Percentiles rank a stretch among this genome's conserved stretches.
These are phyloP conservation scores for Fusarium odoratissimum DNA, from an alignment of 2,329 filamentous ascomycete genomes.

Conservation along the genomic window DNA sequence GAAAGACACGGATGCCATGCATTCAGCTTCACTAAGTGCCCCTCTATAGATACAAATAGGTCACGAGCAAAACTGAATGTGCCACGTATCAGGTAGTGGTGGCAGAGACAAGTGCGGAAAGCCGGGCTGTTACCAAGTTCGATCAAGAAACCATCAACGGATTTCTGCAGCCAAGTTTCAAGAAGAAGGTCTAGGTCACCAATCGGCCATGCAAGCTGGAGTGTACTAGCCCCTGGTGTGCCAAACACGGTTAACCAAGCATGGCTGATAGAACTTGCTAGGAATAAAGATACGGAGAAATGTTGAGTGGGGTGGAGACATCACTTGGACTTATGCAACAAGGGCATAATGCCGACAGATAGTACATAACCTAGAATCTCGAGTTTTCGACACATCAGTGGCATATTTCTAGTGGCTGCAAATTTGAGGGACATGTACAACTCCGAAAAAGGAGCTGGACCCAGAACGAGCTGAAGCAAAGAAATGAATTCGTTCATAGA, in stretches of 20 bases:
- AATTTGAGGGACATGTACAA: accelerated
- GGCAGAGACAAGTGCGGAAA: not conserved
- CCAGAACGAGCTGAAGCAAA: accelerated
- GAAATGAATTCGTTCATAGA: accelerated
- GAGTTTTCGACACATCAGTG: accelerated
- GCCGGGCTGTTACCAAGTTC: accelerated
- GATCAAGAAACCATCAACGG: not conserved
- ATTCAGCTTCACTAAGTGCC: accelerated
- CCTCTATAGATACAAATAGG: accelerated
- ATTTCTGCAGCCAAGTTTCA: accelerated
- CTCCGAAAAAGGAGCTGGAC: accelerated
- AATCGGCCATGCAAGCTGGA: not conserved
- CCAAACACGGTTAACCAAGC: accelerated
- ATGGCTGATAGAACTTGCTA: not conserved
- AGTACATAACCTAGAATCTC: not conserved
- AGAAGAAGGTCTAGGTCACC: not conserved
- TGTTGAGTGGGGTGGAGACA: too few species aligned
- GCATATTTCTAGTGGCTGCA: not conserved
- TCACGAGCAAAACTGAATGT: not conserved
- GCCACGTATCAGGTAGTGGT: not conserved
- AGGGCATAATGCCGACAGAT: accelerated
- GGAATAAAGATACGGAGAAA: not conserved
- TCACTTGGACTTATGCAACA: accelerated
- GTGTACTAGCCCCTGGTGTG: accelerated
- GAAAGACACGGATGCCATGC: accelerated